Evolutionary conservation across 768 basidiomycete genomes (phyloP), one percentile per base, ranked within the genome.

Genomic region (Lenzites betulinus): DNA sequence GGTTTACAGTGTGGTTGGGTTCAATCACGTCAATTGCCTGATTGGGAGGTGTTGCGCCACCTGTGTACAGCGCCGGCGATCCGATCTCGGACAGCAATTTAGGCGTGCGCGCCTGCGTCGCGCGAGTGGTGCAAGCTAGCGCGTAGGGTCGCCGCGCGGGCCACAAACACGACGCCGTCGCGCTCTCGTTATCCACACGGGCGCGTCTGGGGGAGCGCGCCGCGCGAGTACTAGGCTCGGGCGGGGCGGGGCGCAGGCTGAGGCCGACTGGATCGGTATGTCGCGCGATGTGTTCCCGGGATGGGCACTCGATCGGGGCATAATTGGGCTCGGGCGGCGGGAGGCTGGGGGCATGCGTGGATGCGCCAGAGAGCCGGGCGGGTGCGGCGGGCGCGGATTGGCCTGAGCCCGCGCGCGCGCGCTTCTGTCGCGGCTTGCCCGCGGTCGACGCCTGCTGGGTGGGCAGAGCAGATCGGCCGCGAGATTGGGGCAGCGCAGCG

Each of bases 231-330:
- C 30, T 33, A 11, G 4, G 30, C 6, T 11, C 11, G 30, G 30
- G 30, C 4, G 30, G 30, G 30, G 30, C 6, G 11, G 30, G 30
- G 30, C 6, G 30, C 4, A 11, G 30, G 11, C 6, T 11, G 30
- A 33, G 30, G n/a, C 54, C 48, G 55, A 57, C 36, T 38, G 48
- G 30, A 50, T 50, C 55, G 55, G 53, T 55, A 36, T 43, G 53
- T 43, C 46, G 23, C n/a, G 33, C 60, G 60, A 62, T 62, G 39
- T 57, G 60, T 46, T 15, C 50, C 39, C 26, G 15, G 5, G 43
- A 20, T 25, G 35, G 7, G 55, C 36, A 28, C n/a, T 3, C 16
- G 28, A 58, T 62, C 54, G 54, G 20, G 25, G 39, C 13, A 8
- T 12, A 38, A 22, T 5, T 48, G 46, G 6, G 30, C 39, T 16